Conservation (phyloP, 768 basidiomycete genomes). For the Tricholoma matsutake region DNA sequence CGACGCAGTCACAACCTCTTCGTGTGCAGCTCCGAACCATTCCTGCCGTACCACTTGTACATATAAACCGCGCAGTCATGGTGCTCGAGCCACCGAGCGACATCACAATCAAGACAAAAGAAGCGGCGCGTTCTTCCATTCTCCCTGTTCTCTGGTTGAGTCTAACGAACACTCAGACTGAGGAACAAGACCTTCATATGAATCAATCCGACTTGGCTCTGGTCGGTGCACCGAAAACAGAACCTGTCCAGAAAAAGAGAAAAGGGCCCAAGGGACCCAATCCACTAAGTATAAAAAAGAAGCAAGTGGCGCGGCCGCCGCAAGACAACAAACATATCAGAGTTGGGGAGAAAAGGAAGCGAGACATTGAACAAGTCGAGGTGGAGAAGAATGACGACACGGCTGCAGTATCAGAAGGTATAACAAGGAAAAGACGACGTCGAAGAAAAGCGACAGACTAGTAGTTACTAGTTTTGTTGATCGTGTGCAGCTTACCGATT, state of each 20-base stretch:
- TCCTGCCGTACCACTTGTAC: conserved; percentile 86
- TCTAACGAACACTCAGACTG: conserved; percentile 41
- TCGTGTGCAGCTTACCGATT: neutral
- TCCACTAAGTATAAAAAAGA: conserved; percentile 91
- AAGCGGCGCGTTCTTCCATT: conserved; percentile 37
- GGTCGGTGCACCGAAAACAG: conserved; percentile 34
- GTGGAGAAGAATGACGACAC: neutral
- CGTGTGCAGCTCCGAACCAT: conserved; percentile 66
- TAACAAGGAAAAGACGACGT: conserved; percentile 28
- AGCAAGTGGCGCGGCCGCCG: conserved; percentile 36
- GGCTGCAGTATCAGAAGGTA: neutral
- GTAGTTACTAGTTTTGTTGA: too few relatives aligned
- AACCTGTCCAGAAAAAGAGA: conserved; percentile 48
- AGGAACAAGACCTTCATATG: conserved; percentile 58
- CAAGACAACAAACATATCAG: conserved; percentile 9
- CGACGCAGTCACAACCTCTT: conserved; percentile 76
- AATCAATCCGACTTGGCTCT: conserved; percentile 45
- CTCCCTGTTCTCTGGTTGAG: neutral
- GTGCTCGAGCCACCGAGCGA: conserved; percentile 89
- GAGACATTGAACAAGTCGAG: conserved; percentile 5
- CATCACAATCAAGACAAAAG: conserved; percentile 68
- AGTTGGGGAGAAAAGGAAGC: conserved; percentile 29
- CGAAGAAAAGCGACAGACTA: conserved; percentile 8
- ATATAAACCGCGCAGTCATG: conserved; percentile 90
- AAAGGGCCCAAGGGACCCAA: conserved; percentile 87